Evolutionary conservation across 345 rosid genomes (phyloP).

Genomic region (Eutrema heterophyllum): DNA sequence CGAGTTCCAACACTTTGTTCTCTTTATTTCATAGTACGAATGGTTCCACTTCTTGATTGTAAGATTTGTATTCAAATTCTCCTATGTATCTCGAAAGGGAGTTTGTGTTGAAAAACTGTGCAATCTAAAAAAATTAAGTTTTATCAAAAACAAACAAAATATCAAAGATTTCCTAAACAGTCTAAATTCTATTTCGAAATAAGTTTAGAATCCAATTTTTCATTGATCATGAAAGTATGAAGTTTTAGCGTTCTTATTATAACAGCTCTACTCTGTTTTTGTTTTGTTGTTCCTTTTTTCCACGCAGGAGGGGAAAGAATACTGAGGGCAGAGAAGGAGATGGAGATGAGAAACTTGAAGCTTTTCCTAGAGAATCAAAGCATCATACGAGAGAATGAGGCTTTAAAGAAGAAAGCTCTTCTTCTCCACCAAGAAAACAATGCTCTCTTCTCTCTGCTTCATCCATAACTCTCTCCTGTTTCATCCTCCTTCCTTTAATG

Average conservation of each 20-base stretch:
- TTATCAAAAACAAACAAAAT: too few relatives aligned
- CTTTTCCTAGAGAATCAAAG: conserved; percentile 57
- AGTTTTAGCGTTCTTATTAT: neutral
- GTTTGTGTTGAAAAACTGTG: too few relatives aligned
- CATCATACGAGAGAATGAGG: conserved; percentile 62
- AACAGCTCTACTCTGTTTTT: neutral
- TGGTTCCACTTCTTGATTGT: too few relatives aligned
- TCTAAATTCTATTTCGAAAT: too few relatives aligned
- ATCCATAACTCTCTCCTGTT: conserved; percentile 26
- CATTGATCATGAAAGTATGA: too few relatives aligned
- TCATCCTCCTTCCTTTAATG: neutral
- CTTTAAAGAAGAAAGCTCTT: conserved; percentile 51
- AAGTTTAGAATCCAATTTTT: too few relatives aligned
- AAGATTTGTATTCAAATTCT: too few relatives aligned
- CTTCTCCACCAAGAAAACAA: conserved; percentile 70
- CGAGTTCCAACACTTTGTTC: too few relatives aligned
- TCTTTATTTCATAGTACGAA: too few relatives aligned
- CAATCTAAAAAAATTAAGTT: too few relatives aligned
- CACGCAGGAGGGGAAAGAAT: conserved; percentile 37
- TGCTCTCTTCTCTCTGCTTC: conserved; percentile 47
- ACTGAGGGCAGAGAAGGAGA: conserved; percentile 28
- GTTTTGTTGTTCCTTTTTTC: neutral
- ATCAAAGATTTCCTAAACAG: too few relatives aligned
- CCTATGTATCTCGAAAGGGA: too few relatives aligned
- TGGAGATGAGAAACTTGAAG: conserved; percentile 54